phyloP scores from a whole-genome alignment of 2,329 filamentous ascomycete genomes.

The Calonectria pseudoturangicola region DNA sequence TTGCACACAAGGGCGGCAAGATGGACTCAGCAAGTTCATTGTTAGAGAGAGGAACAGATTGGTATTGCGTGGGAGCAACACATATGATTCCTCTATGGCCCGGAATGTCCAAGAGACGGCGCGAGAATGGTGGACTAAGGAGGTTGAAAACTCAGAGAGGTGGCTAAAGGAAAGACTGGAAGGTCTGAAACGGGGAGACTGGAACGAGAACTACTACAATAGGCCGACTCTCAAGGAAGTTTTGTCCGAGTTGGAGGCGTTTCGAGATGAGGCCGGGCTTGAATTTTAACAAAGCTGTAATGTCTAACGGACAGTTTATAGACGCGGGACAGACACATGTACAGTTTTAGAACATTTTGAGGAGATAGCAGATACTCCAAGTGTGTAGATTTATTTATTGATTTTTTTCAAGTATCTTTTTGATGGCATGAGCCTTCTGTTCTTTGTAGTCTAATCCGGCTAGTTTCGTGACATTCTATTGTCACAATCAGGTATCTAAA shows the following conservation, averaged over 20 bases:
- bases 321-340: slow-evolving; percentile 32
- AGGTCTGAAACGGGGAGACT: slow-evolving; percentile 63
- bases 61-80: slow-evolving; percentile 62
- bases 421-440: slow-evolving; percentile 31
- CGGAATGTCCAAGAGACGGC: slow-evolving; percentile 62
- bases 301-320: slow-evolving; percentile 14
- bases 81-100: slow-evolving; percentile 58
- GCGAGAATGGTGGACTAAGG: slow-evolving; percentile 68
- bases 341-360: neutral
- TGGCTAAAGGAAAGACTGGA: slow-evolving; percentile 66
- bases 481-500: slow-evolving; percentile 19
- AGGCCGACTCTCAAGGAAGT: slow-evolving; percentile 69
- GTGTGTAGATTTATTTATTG: slow-evolving; percentile 9
- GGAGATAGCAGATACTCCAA: slow-evolving; percentile 5
- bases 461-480: slow-evolving; percentile 1
- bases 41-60: slow-evolving; percentile 67
- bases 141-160: slow-evolving; percentile 68
- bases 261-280: slow-evolving; percentile 49
- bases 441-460: slow-evolving; percentile 8
- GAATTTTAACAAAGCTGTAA: slow-evolving; percentile 37
- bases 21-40: slow-evolving; percentile 66
- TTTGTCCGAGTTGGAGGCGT: slow-evolving; percentile 55
- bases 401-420: neutral
- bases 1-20: slow-evolving; percentile 70
- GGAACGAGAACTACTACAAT: slow-evolving; percentile 71